A percentile compares a stretch with the other conserved stretches of the same genome.
Conservation (phyloP, 2,329 filamentous ascomycete genomes). For the Fusarium cyanostomum region DNA sequence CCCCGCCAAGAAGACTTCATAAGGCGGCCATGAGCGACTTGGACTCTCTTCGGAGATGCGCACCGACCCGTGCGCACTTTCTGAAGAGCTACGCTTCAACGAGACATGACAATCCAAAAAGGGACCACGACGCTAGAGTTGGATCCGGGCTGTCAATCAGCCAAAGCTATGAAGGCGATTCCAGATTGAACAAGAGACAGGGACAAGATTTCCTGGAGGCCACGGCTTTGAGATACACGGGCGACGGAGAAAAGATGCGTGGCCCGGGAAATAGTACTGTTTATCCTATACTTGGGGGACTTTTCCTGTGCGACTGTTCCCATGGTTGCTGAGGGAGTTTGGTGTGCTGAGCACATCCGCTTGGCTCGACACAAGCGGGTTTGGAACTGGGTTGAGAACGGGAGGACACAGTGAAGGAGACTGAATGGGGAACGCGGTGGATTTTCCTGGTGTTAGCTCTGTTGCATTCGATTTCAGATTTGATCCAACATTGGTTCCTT, state of each 20-base stretch:
- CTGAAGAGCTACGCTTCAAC: conserved; percentile 14
- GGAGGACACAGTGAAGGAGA: conserved; percentile 20
- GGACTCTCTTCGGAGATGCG: conserved; percentile 9
- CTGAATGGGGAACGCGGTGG: conserved; percentile 30
- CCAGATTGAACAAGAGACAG: conserved; percentile 19
- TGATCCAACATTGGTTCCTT: conserved; percentile 14
- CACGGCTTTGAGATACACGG: conserved; percentile 2
- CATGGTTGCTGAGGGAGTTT: conserved; percentile 25
- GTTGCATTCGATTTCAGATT: conserved; percentile 31
- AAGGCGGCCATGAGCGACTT: conserved; percentile 31
- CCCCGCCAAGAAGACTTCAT: conserved; percentile 59
- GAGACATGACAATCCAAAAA: conserved; percentile 25
- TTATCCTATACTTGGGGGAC: conserved; percentile 25
- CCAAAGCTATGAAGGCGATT: conserved; percentile 13
- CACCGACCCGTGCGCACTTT: not conserved
- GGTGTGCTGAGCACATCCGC: conserved; percentile 22
- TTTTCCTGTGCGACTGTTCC: conserved; percentile 29
- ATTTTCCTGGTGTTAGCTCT: conserved; percentile 38
- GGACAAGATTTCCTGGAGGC: not conserved
- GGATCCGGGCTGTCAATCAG: conserved; percentile 28
- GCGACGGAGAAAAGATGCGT: conserved; percentile 11
- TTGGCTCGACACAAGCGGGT: conserved; percentile 25
- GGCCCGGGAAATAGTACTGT: conserved; percentile 15
- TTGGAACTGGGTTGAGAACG: conserved; percentile 21
- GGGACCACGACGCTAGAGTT: conserved; percentile 33